A percentile compares a stretch with the other conserved stretches of the same genome.
Conservation (phyloP, 257 asterid species). For the Ocimum tenuiflorum region DNA sequence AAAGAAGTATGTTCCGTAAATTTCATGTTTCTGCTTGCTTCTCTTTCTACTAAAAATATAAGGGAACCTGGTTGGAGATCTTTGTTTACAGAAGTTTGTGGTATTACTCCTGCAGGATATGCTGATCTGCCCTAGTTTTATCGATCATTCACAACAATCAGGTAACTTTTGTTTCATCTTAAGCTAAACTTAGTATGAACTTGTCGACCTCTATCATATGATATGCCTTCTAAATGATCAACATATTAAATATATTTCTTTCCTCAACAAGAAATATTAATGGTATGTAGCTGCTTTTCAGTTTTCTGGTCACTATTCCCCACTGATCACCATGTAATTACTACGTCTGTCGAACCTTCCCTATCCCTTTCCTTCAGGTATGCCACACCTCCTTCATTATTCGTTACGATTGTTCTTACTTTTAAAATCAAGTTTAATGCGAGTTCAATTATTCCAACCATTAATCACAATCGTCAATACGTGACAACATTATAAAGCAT, state of each 20-base stretch:
- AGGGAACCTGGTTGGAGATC: background rate
- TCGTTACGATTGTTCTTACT: background rate
- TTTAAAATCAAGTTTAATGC: background rate
- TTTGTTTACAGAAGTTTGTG: conserved; percentile 4
- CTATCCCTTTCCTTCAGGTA: conserved; percentile 82
- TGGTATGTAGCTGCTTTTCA: conserved; percentile 28
- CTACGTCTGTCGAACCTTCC: conserved; percentile 71
- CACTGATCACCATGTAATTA: conserved; percentile 43
- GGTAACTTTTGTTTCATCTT: conserved; percentile 31
- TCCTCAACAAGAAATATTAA: background rate
- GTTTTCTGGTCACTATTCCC: conserved; percentile 90
- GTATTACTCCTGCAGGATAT: conserved; percentile 46
- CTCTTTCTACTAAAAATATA: conserved; percentile 2
- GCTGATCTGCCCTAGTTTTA: conserved; percentile 50
- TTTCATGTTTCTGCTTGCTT: background rate
- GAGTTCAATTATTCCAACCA: too few relatives aligned
- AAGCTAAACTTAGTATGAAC: too few relatives aligned
- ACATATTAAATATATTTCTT: background rate
- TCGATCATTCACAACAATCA: conserved; percentile 57
- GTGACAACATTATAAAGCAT: too few relatives aligned
- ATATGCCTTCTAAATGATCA: too few relatives aligned
- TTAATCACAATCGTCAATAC: too few relatives aligned
- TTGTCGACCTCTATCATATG: too few relatives aligned
- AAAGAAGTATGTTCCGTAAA: conserved; percentile 37
- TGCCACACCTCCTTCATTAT: background rate